phyloP scores from a whole-genome alignment of 768 basidiomycete species.

The Phaeolepiota aurea region DNA sequence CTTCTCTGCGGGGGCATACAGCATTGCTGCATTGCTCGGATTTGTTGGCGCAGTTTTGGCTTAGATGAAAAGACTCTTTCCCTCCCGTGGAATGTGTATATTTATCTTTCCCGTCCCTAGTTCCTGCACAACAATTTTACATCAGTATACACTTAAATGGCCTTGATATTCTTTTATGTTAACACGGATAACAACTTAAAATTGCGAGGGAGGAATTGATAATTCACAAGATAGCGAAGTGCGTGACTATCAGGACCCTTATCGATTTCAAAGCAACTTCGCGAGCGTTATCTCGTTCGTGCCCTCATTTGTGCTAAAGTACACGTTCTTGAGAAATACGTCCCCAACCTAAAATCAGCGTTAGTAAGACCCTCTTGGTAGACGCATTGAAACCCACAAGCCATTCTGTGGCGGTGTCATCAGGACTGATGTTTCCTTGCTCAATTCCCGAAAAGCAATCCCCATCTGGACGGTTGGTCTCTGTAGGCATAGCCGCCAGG shows the following conservation, averaged over 20 bases:
- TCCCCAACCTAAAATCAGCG: conserved; percentile 66
- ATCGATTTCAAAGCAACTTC: too few relatives aligned
- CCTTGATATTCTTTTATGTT: too few relatives aligned
- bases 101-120: too few relatives aligned
- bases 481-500: conserved; percentile 44
- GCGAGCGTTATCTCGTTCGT: conserved; percentile 56
- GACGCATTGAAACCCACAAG: conserved; percentile 51
- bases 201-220: too few relatives aligned
- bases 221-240: too few relatives aligned
- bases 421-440: conserved; percentile 47
- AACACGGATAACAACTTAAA: too few relatives aligned
- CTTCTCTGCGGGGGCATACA: conserved; percentile 21
- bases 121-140: too few relatives aligned
- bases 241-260: too few relatives aligned
- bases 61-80: conserved; percentile 27
- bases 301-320: conserved; percentile 54
- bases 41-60: conserved; percentile 42
- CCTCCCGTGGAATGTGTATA: too few relatives aligned
- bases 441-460: conserved; percentile 67
- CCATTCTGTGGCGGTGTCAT: conserved; percentile 58
- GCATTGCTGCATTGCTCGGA: conserved; percentile 42
- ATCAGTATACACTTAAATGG: too few relatives aligned
- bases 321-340: conserved; percentile 72
- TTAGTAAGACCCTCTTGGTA: too few relatives aligned
- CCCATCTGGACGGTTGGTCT: conserved; percentile 45